These are phyloP conservation scores for Penicillium sp. DNA, from an alignment of 2,329 filamentous ascomycete species.

Conservation along the genomic window DNA sequence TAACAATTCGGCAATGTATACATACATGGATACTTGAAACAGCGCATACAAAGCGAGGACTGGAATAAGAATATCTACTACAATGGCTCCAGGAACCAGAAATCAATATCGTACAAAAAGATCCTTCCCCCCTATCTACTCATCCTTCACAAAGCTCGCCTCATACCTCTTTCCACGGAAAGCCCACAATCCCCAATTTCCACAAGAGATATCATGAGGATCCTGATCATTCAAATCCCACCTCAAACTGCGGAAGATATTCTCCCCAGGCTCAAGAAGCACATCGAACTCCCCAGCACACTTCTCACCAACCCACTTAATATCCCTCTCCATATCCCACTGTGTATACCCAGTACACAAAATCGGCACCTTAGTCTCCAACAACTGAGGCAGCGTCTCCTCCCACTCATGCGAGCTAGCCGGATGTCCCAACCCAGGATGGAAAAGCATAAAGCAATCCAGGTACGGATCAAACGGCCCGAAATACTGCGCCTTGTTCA, in stretches of 20 bases:
- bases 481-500: constrained; percentile 89
- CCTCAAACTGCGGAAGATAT: constrained; percentile 85
- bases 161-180: constrained; percentile 88
- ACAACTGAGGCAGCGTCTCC: constrained; percentile 80
- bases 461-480: constrained; percentile 97
- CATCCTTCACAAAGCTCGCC: constrained; percentile 34
- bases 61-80: constrained; percentile 11
- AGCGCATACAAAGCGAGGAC: not conserved
- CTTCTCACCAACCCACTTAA: constrained; percentile 84
- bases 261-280: constrained; percentile 88
- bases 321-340: constrained; percentile 89
- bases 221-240: constrained; percentile 98
- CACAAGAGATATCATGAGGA: constrained; percentile 88
- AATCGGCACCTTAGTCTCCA: constrained; percentile 95
- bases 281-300: constrained; percentile 90
- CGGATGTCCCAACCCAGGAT: constrained; percentile 92
- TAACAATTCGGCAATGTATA: too few species aligned
- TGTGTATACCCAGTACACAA: constrained; percentile 96
- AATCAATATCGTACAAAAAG: constrained; percentile 10
- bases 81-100: not conserved
- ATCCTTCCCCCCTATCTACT: not conserved
- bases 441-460: constrained; percentile 95
- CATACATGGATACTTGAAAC: too few species aligned
- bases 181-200: constrained; percentile 96
- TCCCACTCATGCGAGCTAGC: constrained; percentile 93